Base-by-base conservation (phyloP, 352 stramenopile species). In the Globisporangium iwayamae region DNA sequence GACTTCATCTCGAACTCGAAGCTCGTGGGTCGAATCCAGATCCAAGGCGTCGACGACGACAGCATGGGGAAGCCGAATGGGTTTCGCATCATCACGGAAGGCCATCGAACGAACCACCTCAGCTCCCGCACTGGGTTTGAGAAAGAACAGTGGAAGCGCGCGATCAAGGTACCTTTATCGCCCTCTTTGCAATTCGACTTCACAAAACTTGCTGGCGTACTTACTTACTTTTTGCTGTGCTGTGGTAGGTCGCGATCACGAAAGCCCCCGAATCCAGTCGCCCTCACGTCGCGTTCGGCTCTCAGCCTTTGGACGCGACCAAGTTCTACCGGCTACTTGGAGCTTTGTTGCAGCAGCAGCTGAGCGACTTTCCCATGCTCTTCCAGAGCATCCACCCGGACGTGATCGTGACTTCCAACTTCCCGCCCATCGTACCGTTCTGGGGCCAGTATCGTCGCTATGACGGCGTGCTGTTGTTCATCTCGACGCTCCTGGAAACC, bases 391-490 rank as follows among this genome's bases (percentile, higher is more conserved):
- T 94, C 30, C 85, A 94, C 63, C 85, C 85, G 5, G 81, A 90
- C 46, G 66, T 94, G 18, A 71, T 94, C 3, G 65, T 94, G 38
- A 94, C 85, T 14, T 91, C 80, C 4, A 94, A 94, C 43, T 91
- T 91, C 63, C 85, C 85, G n/a, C 85, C 85, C 6, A 91, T 91
- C 57, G 85, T 94, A 13, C 85, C 85, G 16, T 94, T 94, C 62
- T 94, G 85, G 85, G 85, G 85, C 0, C 85, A 94, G 60, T 94
- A 94, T 56, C 78, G 85, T 34, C 83, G 85, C 8, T 94, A 93
- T 43, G 85, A 94, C 60, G 85, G 85, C 18, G 66, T 94, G 4
- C 56, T 94, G 30, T 63, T 94, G 1, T 94, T 90, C 60, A 88
- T 94, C 53, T 94, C 85, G n/a, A 91, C 85, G 10, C 50, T 94